Evolutionary conservation across 192 early-diverging fungal species (phyloP).

Genomic region (Lobosporangium transversale): DNA sequence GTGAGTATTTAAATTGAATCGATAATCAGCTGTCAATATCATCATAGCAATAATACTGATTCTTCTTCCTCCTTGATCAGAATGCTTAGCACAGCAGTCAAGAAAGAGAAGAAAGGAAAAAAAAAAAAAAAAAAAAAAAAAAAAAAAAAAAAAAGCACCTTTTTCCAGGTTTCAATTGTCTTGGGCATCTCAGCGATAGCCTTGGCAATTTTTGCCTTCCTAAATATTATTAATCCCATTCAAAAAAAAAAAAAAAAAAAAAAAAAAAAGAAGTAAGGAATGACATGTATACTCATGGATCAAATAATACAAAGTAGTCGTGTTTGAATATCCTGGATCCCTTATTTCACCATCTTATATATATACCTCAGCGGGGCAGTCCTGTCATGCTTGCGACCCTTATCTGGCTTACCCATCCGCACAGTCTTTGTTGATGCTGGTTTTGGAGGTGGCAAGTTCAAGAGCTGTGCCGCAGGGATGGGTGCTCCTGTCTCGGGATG

Average conservation of each 20-base stretch:
- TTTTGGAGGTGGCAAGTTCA: slow-evolving; percentile 40
- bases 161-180: slow-evolving; percentile 56
- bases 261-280: neutral
- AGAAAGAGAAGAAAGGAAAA: no score
- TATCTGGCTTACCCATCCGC: slow-evolving; percentile 48
- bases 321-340: no score
- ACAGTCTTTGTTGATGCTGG: slow-evolving; percentile 45
- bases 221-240: slow-evolving; percentile 1
- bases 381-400: slow-evolving; percentile 56
- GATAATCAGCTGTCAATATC: no score
- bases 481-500: slow-evolving; percentile 48
- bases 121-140: no score
- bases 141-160: slow-evolving; percentile 35
- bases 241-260: slow-evolving; percentile 1
- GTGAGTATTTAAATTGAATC: neutral
- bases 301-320: neutral
- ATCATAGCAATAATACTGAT: no score
- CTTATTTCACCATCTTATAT: no score
- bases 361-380: slow-evolving; percentile 45
- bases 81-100: no score
- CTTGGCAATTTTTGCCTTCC: slow-evolving; percentile 55
- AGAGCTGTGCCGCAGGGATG: slow-evolving; percentile 27
- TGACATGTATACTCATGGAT: neutral
- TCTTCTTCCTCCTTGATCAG: no score
- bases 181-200: slow-evolving; percentile 58